Evolutionary conservation across 2,329 filamentous ascomycete species (phyloP), one percentile per base, ranked within the genome.

Genomic region (Pezicula rhizophila): DNA sequence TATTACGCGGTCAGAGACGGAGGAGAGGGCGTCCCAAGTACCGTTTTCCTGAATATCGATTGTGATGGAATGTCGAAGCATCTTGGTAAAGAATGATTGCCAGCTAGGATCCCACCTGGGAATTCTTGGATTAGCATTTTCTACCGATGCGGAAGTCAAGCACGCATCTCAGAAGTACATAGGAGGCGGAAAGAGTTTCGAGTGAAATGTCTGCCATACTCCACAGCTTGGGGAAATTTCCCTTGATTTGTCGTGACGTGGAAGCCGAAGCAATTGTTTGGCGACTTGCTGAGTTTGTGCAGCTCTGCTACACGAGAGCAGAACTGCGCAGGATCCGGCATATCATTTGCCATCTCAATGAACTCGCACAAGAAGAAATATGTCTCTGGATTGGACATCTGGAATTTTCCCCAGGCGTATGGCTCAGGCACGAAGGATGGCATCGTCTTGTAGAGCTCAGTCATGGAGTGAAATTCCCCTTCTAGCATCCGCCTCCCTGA

Each of bases 231-330:
- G 5, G 50, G 38, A 2, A 60, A 46, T 28, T 50, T 55, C 12
- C 50, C 60, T 35, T 63, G 54, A 38, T 52, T 60, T 7, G 61
- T 63, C 10, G 54, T 25, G 10, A 59, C 41, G 23, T 61, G 56
- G 37, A 63, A 63, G n/a, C 61, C 61, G 42, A 60, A 64, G 33
- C 57, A 57, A 3, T 54, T 55, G 1, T 51, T 61, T 2, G 57
- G 57, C 15, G 60, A 61, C 2, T 25, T 44, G 28, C 55, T 55
- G 14, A 39, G 31, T 17, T 57, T 40, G 37, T 63, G 60, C 17
- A 64, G 14, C 7, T 61, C 50, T 37, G 60, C 60, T 7, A 64
- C 46, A 10, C 28, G 42, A 6, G 47, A n/a, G 5, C 52, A 48
- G 14, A 63, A 48, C 31, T 56, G 49, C 2, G 48, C 48, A 8